Base-by-base conservation (phyloP, 2,329 filamentous ascomycete genomes). In the Sclerotinia spermophila region DNA sequence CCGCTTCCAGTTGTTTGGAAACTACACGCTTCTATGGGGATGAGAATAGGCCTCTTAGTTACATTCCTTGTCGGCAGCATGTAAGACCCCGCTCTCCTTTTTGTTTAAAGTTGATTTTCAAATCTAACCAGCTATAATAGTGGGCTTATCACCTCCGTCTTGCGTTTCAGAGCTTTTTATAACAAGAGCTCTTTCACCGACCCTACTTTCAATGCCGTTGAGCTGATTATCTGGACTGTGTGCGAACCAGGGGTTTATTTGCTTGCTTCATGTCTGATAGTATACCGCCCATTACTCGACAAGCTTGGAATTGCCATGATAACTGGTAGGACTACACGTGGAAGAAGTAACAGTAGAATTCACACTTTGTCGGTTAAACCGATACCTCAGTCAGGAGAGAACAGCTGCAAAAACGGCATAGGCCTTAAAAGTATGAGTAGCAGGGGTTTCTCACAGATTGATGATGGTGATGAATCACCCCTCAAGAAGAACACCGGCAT, bases 131-230 rank as follows among this genome's bases (percentile, higher is more conserved):
- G 13, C 27, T 55, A 42, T 42, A 42, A 15, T 66, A 66, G 62
- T 48, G 62, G 62, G 38, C 44, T 66, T 13, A 44, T 66, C 38
- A 51, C 44, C 19, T 66, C 62, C 3, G 48, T 66, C 44, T 17
- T 66, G 24, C 62, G 62, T 27, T 66, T 66, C 62, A 66, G 21
- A 10, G 35, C 24, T 27, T 66, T 66, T 40, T 66, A 45, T 27
- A 30, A 33, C 17, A 51, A 24, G 27, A 44, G 42, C 44, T 21
- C 38, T 27, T 48, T 45, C 19, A 35, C 38, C 17, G 62, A 66
- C 17, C 24, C 38, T 30, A 66, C 62, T n/a, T 48, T 24, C 38
- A 35, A 24, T 30, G 44, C 62, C 62, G 44, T 66, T 11, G n/a
- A 45, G 27, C 62, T 66, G 21, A 44, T 44, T 33, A 30, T 27